Evolutionary conservation across 208 protist genomes (phyloP).

Genomic region (Acanthamoeba castellanii): DNA sequence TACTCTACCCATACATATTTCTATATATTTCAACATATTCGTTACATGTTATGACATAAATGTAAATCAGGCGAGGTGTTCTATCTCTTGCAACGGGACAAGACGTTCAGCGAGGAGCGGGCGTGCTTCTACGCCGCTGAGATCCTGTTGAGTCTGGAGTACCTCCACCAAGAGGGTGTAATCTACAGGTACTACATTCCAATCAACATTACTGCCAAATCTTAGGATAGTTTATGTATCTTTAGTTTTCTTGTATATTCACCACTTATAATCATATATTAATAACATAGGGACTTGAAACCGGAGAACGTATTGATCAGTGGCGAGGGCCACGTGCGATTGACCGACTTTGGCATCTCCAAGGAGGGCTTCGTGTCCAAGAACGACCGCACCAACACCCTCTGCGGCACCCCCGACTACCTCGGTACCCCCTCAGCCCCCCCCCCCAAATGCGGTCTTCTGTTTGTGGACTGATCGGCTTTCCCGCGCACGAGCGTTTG

Average conservation of each 20-base stretch:
- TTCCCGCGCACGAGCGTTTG: background rate
- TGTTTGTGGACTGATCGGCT: background rate
- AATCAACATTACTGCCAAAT: slow-evolving; percentile 77
- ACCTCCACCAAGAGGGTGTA: slow-evolving; percentile 87
- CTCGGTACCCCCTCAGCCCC: slow-evolving; percentile 72
- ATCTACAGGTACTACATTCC: slow-evolving; percentile 88
- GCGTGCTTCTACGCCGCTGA: slow-evolving; percentile 81
- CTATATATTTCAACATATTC: too few relatives aligned
- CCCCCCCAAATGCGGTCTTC: background rate
- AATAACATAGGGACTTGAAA: slow-evolving; percentile 45
- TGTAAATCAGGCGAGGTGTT: slow-evolving; percentile 95
- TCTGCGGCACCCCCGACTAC: slow-evolving; percentile 92
- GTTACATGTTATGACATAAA: background rate
- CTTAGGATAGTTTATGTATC: too few relatives aligned
- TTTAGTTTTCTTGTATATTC: too few relatives aligned
- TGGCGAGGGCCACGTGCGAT: slow-evolving; percentile 82
- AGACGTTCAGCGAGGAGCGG: slow-evolving; percentile 20
- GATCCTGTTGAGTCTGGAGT: slow-evolving; percentile 87
- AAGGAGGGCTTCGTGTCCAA: slow-evolving; percentile 82
- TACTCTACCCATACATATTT: too few relatives aligned
- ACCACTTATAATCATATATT: too few relatives aligned
- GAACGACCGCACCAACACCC: slow-evolving; percentile 85
- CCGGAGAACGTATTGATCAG: slow-evolving; percentile 62
- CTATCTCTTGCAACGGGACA: slow-evolving; percentile 92
- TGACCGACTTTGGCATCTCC: slow-evolving; percentile 91